Conservation (phyloP, 352 stramenopile species). For the Phytophthora pisi region DNA sequence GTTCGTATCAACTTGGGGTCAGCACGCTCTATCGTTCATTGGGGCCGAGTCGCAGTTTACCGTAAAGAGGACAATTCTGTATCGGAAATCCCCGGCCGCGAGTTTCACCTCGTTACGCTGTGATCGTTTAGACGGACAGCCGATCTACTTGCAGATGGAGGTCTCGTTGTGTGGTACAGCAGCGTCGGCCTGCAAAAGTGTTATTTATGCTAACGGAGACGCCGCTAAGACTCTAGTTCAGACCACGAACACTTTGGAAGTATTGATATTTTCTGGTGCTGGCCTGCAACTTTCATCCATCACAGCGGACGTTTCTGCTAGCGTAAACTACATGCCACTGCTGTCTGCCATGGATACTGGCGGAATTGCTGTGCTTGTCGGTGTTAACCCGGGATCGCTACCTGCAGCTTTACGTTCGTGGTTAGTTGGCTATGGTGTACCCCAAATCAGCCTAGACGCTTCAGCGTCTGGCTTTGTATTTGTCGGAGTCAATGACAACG, state of each 20-base stretch:
- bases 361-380: constrained; percentile 25
- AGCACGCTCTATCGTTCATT: constrained; percentile 48
- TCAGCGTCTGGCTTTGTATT: constrained; percentile 35
- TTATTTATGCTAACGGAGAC: constrained; percentile 21
- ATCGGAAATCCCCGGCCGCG: constrained; percentile 33
- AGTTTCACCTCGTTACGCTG: constrained; percentile 47
- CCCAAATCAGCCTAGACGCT: constrained; percentile 18
- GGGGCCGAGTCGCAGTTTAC: constrained; percentile 54
- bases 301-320: constrained; percentile 5
- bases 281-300: constrained; percentile 2
- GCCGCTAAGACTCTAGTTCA: constrained; percentile 12
- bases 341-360: constrained; percentile 14
- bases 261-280: constrained; percentile 27
- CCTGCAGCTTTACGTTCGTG: constrained; percentile 20
- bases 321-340: constrained; percentile 20
- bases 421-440: constrained; percentile 22
- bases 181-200: constrained; percentile 20
- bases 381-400: constrained; percentile 6
- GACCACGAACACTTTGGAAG: constrained; percentile 22
- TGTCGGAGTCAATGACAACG: constrained; percentile 28
- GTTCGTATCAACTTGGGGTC: constrained; percentile 37
- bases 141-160: constrained; percentile 44
- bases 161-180: constrained; percentile 32
- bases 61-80: constrained; percentile 47
- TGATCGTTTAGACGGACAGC: constrained; percentile 52